Evolutionary conservation across 2,329 filamentous ascomycete genomes (phyloP).

Genomic region (Fusarium sp.): DNA sequence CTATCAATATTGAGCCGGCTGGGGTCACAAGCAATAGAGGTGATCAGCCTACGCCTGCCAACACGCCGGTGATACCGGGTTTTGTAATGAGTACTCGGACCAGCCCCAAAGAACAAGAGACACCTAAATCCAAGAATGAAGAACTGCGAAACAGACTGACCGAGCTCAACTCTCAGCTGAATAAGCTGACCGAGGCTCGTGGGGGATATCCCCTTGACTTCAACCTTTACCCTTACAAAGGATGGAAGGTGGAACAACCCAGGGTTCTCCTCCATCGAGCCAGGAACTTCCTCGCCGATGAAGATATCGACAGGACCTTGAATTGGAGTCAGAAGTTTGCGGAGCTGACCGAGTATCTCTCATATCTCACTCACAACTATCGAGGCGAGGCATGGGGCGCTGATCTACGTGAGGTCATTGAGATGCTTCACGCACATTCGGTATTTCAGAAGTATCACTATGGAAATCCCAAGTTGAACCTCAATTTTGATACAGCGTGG

Average conservation of each 20-base stretch:
- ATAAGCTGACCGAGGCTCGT: not conserved
- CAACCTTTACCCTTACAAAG: slow-evolving; percentile 45
- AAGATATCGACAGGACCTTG: slow-evolving; percentile 57
- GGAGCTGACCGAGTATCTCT: slow-evolving; percentile 55
- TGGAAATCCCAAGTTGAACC: slow-evolving; percentile 40
- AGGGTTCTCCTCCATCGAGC: slow-evolving; percentile 48
- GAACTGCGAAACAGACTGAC: not conserved
- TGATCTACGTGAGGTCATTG: slow-evolving; percentile 46
- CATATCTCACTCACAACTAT: slow-evolving; percentile 46
- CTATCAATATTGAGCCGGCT: not conserved
- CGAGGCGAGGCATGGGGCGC: slow-evolving; percentile 46
- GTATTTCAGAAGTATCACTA: slow-evolving; percentile 53
- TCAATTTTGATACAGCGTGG: slow-evolving; percentile 40
- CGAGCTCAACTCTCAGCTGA: not conserved
- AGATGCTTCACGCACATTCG: slow-evolving; percentile 51
- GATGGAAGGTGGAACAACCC: slow-evolving; percentile 51
- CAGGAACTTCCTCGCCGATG: slow-evolving; percentile 60
- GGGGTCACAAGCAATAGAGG: not conserved
- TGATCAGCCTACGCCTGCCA: not conserved
- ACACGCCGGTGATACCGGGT: slow-evolving; percentile 9
- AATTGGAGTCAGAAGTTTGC: slow-evolving; percentile 54
- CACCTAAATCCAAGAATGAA: not conserved
- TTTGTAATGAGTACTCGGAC: slow-evolving; percentile 29
- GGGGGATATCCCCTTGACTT: not conserved
- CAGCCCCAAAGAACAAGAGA: not conserved